Conservation (phyloP, 768 basidiomycete genomes). For the Auricularia heimuer region DNA sequence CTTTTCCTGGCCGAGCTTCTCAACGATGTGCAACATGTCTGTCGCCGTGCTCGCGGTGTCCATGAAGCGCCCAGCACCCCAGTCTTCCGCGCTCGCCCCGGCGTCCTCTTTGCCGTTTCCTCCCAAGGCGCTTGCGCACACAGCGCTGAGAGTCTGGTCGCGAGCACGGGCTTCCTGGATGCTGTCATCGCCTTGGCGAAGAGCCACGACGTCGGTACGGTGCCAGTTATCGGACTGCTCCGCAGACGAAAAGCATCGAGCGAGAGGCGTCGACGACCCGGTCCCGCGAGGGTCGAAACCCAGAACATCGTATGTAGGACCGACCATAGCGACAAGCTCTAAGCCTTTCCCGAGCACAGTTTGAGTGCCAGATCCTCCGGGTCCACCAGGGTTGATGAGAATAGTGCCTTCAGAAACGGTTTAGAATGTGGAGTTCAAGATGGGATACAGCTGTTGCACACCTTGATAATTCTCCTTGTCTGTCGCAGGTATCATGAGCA, state of each 20-base stretch:
- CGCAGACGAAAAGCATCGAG: background rate
- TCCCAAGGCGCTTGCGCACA: background rate
- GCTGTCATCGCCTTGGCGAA: no score
- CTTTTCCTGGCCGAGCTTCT: background rate
- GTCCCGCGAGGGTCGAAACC: background rate
- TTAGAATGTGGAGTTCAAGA: background rate
- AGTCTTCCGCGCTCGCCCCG: background rate
- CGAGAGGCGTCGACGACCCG: background rate
- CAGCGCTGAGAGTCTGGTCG: background rate
- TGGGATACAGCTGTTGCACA: background rate
- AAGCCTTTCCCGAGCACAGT: background rate
- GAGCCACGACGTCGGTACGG: no score
- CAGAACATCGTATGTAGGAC: background rate
- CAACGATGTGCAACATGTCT: background rate
- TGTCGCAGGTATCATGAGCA: background rate
- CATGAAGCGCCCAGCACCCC: background rate
- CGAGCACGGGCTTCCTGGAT: background rate
- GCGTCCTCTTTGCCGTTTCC: background rate
- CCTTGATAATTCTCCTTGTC: background rate
- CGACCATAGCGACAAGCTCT: background rate
- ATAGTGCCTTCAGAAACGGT: background rate
- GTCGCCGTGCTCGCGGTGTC: background rate
- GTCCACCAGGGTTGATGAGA: background rate
- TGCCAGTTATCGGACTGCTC: background rate
- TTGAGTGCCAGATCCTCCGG: background rate